Percentiles rank a stretch among this genome's conserved stretches.
These are phyloP conservation scores for Hypoxylon crocopeplum DNA, from an alignment of 495 filamentous ascomycete species.

Conservation along the genomic window DNA sequence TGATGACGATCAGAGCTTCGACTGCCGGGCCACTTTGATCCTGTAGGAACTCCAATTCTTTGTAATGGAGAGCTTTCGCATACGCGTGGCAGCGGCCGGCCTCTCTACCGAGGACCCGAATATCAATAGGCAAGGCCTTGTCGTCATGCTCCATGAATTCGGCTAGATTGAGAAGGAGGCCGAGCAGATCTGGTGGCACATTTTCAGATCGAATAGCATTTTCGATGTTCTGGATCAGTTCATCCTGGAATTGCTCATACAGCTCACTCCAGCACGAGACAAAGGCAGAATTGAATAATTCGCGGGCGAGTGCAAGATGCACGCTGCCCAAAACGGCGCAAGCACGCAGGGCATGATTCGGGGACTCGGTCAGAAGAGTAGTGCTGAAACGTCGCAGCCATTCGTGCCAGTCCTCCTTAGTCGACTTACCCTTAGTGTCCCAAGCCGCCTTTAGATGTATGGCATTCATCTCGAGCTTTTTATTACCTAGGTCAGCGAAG, in stretches of 20 bases:
- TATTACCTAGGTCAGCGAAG: slow-evolving; percentile 82
- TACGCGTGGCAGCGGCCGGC: slow-evolving; percentile 96
- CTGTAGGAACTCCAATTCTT: slow-evolving; percentile 96
- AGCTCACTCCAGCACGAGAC: slow-evolving; percentile 99
- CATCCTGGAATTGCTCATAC: slow-evolving; percentile 93
- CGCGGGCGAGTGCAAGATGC: slow-evolving; percentile 88
- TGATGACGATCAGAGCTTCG: slow-evolving; percentile 96
- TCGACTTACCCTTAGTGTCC: slow-evolving; percentile 95
- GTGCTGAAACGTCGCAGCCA: slow-evolving; percentile 98
- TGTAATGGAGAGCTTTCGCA: slow-evolving; percentile 97
- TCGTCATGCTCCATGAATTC: slow-evolving; percentile 99
- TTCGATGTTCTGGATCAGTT: slow-evolving; percentile 93
- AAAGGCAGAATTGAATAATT: slow-evolving; percentile 97
- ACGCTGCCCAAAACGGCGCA: slow-evolving; percentile 90
- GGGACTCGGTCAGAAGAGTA: slow-evolving; percentile 92
- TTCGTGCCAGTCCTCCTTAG: slow-evolving; percentile 97
- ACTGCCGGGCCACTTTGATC: slow-evolving; percentile 96
- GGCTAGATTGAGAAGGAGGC: slow-evolving; percentile 92
- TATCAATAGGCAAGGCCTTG: slow-evolving; percentile 96
- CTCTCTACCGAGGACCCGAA: slow-evolving; percentile 88
- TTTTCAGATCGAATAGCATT: slow-evolving; percentile 90
- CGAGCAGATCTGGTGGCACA: slow-evolving; percentile 93
- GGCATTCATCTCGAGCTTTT: slow-evolving; percentile 95
- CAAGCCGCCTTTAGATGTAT: slow-evolving; percentile 97
- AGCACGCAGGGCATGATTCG: slow-evolving; percentile 90